These are phyloP conservation scores for Gaultheria prostrata DNA, from an alignment of 148 eudicot genomes.

Conservation along the genomic window DNA sequence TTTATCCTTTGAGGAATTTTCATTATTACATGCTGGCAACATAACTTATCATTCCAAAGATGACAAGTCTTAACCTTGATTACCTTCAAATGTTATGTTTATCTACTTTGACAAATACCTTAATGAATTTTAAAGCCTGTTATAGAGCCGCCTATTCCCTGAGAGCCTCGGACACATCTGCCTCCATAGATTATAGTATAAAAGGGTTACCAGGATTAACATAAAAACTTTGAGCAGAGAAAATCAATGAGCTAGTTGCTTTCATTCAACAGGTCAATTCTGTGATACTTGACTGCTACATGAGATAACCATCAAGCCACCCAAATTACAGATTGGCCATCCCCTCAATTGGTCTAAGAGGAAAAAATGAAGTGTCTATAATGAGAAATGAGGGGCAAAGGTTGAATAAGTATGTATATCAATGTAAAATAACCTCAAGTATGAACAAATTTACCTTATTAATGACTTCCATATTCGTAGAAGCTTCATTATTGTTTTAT, in stretches of 20 bases:
- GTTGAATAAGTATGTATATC: slow-evolving; percentile 4
- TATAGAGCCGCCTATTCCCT: background rate
- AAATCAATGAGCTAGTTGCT: background rate
- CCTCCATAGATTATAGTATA: background rate
- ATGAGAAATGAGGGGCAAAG: background rate
- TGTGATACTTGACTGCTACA: background rate
- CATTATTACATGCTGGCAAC: background rate
- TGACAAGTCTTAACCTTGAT: background rate
- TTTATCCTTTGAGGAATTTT: background rate
- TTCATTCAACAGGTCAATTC: background rate
- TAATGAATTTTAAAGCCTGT: background rate
- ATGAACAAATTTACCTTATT: background rate
- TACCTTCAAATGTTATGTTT: background rate
- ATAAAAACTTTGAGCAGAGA: background rate
- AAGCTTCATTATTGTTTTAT: too few relatives aligned
- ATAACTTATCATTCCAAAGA: background rate
- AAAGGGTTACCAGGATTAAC: background rate
- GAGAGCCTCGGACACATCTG: background rate
- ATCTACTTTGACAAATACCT: background rate
- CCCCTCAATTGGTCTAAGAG: background rate
- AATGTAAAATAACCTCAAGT: background rate
- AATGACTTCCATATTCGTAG: background rate
- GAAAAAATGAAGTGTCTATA: background rate
- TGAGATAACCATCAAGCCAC: background rate
- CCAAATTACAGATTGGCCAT: background rate